Evolutionary conservation across 2,329 filamentous ascomycete genomes (phyloP).

Genomic region (Alternaria novae-zelandiae): DNA sequence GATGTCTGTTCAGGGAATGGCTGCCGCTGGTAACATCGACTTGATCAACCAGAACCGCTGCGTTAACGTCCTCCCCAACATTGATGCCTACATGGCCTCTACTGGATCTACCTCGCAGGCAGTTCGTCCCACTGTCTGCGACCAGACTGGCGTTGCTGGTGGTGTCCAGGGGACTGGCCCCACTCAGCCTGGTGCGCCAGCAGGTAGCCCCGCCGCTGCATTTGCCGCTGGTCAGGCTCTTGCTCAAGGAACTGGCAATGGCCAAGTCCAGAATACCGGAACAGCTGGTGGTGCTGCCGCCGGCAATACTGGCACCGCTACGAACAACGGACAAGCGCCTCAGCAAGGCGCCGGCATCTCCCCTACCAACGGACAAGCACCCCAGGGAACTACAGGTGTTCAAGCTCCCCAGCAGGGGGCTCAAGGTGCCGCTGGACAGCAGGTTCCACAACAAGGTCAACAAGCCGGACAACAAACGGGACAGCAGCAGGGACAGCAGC

Average conservation of each 20-base stretch:
- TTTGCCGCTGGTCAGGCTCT: conserved; percentile 38
- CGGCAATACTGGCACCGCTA: conserved; percentile 1
- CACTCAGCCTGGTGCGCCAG: conserved; percentile 36
- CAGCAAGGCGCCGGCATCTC: neutral
- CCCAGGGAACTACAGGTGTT: neutral
- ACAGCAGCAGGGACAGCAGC: conserved; percentile 12
- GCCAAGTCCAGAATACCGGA: conserved; percentile 27
- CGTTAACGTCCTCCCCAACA: conserved; percentile 46
- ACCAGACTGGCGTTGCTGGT: conserved; percentile 43
- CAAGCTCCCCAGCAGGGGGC: conserved; percentile 3
- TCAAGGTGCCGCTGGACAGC: conserved; percentile 4
- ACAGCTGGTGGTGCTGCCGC: conserved; percentile 11
- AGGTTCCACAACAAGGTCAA: conserved; percentile 11
- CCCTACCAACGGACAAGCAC: neutral
- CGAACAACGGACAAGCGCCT: neutral
- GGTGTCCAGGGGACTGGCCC: conserved; percentile 40
- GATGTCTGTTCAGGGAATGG: conserved; percentile 44
- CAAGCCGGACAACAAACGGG: conserved; percentile 6
- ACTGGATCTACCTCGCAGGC: conserved; percentile 39
- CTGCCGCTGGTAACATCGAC: conserved; percentile 42
- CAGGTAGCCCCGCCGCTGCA: conserved; percentile 40
- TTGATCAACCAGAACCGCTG: conserved; percentile 48
- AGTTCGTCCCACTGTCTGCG: conserved; percentile 39
- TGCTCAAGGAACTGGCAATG: conserved; percentile 38
- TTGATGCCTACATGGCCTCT: conserved; percentile 46